These are phyloP conservation scores for Cercospora canescens DNA, from an alignment of 2,329 filamentous ascomycete species.

Conservation along the genomic window DNA sequence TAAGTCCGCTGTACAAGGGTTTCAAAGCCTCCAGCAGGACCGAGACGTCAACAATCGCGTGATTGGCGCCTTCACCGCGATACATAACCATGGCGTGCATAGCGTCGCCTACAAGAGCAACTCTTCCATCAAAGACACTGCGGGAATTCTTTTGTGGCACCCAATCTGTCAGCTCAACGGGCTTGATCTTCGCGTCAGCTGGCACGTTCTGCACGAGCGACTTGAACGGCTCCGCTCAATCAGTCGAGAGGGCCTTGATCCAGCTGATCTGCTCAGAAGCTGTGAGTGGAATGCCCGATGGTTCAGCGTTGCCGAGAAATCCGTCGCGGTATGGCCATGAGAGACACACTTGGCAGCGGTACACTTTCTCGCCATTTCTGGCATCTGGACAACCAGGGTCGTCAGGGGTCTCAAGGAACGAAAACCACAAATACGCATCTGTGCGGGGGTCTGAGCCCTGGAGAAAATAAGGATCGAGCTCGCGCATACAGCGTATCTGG, in stretches of 20 bases:
- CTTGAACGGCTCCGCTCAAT: constrained; percentile 23
- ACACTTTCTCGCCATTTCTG: constrained; percentile 3
- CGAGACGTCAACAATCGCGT: constrained; percentile 23
- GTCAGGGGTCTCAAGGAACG: constrained; percentile 52
- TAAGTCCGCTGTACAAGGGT: constrained; percentile 1
- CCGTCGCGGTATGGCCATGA: constrained; percentile 47
- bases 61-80: constrained; percentile 27
- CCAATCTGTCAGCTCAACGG: constrained; percentile 21
- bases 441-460: constrained; percentile 56
- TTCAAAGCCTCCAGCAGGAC: constrained; percentile 15
- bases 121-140: constrained; percentile 26
- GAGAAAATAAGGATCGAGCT: constrained; percentile 53
- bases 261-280: constrained; percentile 27
- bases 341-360: constrained; percentile 42
- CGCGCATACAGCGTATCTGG: constrained; percentile 45
- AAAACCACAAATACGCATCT: constrained; percentile 56
- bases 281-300: constrained; percentile 44
- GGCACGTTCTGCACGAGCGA: constrained; percentile 20
- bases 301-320: constrained; percentile 21
- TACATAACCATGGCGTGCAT: constrained; percentile 41
- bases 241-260: constrained; percentile 19
- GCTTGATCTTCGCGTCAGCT: constrained; percentile 17
- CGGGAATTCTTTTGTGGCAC: not conserved
- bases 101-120: constrained; percentile 43
- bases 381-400: constrained; percentile 28